A percentile compares a stretch with the other conserved stretches of the same genome.
These are phyloP conservation scores for Linum tenue DNA, from an alignment of 345 rosid species.

Conservation along the genomic window DNA sequence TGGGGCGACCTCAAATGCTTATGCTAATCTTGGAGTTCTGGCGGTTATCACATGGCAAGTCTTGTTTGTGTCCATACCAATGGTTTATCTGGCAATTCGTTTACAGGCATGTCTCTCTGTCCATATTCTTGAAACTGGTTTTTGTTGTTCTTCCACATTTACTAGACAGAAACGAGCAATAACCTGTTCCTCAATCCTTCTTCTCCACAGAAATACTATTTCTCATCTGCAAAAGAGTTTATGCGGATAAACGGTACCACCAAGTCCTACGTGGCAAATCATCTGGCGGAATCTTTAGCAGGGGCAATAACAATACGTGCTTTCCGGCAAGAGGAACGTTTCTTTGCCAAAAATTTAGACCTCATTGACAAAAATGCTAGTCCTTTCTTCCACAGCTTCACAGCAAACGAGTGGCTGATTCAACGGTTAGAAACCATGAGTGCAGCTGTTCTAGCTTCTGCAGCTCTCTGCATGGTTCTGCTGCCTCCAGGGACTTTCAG, in stretches of 20 bases:
- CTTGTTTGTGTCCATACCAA: conserved; percentile 65
- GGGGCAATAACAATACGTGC: conserved; percentile 88
- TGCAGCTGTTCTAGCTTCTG: conserved; percentile 65
- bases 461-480: conserved; percentile 87
- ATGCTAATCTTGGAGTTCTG: conserved; percentile 64
- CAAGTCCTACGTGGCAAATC: conserved; percentile 84
- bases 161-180: not conserved
- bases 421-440: conserved; percentile 72
- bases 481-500: conserved; percentile 89
- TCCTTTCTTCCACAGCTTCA: conserved; percentile 81
- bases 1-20: conserved; percentile 52
- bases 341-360: conserved; percentile 58
- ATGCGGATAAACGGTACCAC: conserved; percentile 91
- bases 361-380: conserved; percentile 78
- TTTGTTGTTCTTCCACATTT: not conserved
- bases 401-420: conserved; percentile 91
- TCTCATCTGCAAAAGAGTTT: conserved; percentile 72
- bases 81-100: conserved; percentile 51
- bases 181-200: conserved; percentile 2
- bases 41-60: conserved; percentile 89
- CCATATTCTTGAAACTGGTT: not conserved
- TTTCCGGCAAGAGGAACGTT: conserved; percentile 77
- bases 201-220: conserved; percentile 58
- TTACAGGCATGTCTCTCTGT: conserved; percentile 49
- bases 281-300: conserved; percentile 84